Base-by-base conservation (phyloP, 1,284 basidiomycete species). In the Cutaneotrichosporon spelunceum region DNA sequence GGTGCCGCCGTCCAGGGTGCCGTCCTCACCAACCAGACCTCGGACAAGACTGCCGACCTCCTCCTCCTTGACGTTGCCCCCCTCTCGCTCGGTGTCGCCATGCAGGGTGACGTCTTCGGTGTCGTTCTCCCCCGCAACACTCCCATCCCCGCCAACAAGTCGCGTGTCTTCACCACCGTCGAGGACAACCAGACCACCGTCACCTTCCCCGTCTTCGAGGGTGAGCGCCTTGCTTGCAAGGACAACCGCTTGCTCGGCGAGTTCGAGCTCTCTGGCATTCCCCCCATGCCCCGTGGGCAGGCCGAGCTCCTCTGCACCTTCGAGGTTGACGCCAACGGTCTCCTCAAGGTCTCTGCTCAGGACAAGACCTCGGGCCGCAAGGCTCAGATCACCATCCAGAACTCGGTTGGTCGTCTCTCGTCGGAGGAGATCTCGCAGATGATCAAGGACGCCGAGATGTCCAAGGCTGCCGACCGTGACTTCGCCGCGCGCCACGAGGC, bases 141-240 rank as follows among this genome's bases (percentile, higher is more conserved):
- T 33, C 91, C 95, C 75, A 92, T 99, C 70, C 94, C 94, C 61
- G 97, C 95, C 77, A 91, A 92, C 85, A 98, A 99, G 85, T 88
- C 87, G 64, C 92, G 97, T 82, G 95, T 91, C 80, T 98, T 99
- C 88, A 97, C 95, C 54, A 99, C 96, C 48, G 96, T 95, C 84
- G 89, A 93, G 68, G 95, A 99, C 85, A 98, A 99, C 85, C 96
- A 99, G 81, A 93, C 94, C 66, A 92, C 92, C 85, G 95, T 99
- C 58, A 86, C 97, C 76, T 97, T 99, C 82, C 95, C 97, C 81
- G 95, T 99, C 64, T 99, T 86, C 82, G 95, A 99, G 85, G 95
- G 96, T 83, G 96, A 99, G 83, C 93, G 95, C 85, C 91, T 93
- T 58, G 90, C 93, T 76, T 97, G 93, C 68, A 98, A 97, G 86